phyloP scores from a whole-genome alignment of 2,329 filamentous ascomycete species.

The Colletotrichum neosansevieriae region DNA sequence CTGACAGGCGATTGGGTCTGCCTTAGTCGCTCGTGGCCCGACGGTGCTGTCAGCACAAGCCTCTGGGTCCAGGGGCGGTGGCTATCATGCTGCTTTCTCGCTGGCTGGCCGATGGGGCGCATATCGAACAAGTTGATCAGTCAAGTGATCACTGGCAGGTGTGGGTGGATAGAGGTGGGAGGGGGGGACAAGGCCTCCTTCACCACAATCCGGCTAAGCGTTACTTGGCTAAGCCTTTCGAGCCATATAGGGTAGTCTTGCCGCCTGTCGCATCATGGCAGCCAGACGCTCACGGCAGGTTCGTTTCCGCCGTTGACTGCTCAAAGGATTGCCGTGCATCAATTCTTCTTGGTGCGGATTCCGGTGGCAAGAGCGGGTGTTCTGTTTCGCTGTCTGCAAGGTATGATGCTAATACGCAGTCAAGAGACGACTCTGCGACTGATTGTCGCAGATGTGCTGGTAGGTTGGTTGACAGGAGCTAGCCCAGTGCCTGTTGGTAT shows the following conservation, averaged over 20 bases:
- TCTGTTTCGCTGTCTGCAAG: constrained; percentile 27
- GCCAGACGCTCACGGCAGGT: too few relatives aligned
- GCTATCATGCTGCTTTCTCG: constrained; percentile 4
- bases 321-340: too few relatives aligned
- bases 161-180: constrained; percentile 22
- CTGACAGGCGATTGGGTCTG: constrained; percentile 40
- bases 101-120: constrained; percentile 26
- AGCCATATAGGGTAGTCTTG: not conserved
- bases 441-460: constrained; percentile 31
- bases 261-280: too few relatives aligned
- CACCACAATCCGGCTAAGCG: constrained; percentile 10
- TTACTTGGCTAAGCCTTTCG: too few relatives aligned
- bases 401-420: constrained; percentile 7
- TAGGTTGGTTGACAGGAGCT: constrained; percentile 12
- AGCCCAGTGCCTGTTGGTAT: constrained; percentile 11
- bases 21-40: constrained; percentile 31
- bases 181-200: constrained; percentile 23
- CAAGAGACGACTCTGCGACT: constrained; percentile 8
- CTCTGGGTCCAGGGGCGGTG: constrained; percentile 33
- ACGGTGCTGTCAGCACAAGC: constrained; percentile 36
- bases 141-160: constrained; percentile 38
- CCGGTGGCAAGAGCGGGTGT: constrained; percentile 32
- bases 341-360: not conserved
- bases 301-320: too few relatives aligned
- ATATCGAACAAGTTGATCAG: constrained; percentile 25